A percentile compares a stretch with the other conserved stretches of the same genome.
These are phyloP conservation scores for Phialophora expanda DNA, from an alignment of 2,329 filamentous ascomycete genomes.

Conservation along the genomic window DNA sequence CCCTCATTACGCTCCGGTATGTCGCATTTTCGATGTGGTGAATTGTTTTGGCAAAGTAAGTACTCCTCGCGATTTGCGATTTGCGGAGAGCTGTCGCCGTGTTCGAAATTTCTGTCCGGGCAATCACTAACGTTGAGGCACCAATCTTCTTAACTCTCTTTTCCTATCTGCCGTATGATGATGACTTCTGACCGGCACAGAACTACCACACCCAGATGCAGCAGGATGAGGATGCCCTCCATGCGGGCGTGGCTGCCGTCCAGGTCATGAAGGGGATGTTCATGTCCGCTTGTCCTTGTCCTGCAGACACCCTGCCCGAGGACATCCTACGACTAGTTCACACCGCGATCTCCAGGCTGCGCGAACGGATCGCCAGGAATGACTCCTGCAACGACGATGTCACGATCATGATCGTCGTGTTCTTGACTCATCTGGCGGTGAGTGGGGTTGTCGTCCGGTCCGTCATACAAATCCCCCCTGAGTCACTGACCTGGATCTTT, in stretches of 20 bases:
- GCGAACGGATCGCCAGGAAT: conserved; percentile 3
- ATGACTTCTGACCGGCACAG: neutral
- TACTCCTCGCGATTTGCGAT: neutral
- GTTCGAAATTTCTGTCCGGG: too few species aligned
- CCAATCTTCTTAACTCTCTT: too few species aligned
- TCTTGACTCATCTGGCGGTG: conserved; percentile 17
- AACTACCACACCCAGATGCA: conserved; percentile 12
- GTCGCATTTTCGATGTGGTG: conserved; percentile 10
- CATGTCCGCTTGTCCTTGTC: neutral
- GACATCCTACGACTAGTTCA: conserved; percentile 5
- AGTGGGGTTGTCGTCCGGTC: neutral
- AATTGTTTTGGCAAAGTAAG: conserved; percentile 10
- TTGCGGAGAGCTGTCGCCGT: neutral
- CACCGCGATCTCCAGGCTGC: conserved; percentile 7
- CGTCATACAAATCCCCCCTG: too few species aligned
- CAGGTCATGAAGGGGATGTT: conserved; percentile 6
- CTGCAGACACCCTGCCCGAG: neutral
- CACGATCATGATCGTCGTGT: conserved; percentile 4
- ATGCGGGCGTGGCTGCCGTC: conserved; percentile 7
- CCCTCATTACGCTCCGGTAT: conserved; percentile 4
- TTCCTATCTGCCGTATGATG: too few species aligned
- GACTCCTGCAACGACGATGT: conserved; percentile 7
- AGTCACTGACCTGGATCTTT: too few species aligned
- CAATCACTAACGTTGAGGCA: too few species aligned
- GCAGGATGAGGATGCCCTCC: conserved; percentile 10